Evolutionary conservation across 495 filamentous ascomycete genomes (phyloP).

Genomic region (Xylaria nigripes): DNA sequence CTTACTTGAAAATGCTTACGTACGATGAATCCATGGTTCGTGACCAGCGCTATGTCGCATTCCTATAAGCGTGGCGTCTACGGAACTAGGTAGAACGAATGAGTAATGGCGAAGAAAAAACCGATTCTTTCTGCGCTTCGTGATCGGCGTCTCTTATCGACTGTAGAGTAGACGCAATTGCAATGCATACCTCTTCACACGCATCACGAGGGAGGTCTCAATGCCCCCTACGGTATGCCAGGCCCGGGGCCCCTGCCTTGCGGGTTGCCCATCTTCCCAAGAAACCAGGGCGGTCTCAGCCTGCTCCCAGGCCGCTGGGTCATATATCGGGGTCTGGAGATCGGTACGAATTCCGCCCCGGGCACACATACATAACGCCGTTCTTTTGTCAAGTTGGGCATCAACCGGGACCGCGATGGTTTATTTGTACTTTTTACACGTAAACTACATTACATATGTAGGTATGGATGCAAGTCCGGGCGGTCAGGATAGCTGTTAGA

Average conservation of each 20-base stretch:
- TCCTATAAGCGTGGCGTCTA: not conserved
- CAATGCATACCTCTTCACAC: not conserved
- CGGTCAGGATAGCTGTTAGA: too few species aligned
- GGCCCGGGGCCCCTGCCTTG: conserved; percentile 1
- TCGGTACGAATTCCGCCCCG: not conserved
- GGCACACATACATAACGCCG: not conserved
- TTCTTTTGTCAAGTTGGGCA: conserved; percentile 4
- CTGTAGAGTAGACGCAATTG: too few species aligned
- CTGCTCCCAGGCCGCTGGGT: conserved; percentile 8
- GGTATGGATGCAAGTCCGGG: not conserved
- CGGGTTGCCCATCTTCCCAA: conserved; percentile 2
- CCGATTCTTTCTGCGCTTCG: not conserved
- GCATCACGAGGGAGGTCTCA: too few species aligned
- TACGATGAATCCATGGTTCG: conserved; percentile 4
- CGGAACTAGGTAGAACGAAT: not conserved
- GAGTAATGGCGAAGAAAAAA: not conserved
- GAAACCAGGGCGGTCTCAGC: conserved; percentile 4
- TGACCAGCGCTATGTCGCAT: conserved; percentile 1
- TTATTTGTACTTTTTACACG: too few species aligned
- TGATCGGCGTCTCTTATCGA: not conserved
- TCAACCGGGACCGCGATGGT: conserved; percentile 3
- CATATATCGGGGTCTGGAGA: not conserved
- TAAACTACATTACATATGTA: not conserved
- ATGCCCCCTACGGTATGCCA: too few species aligned
- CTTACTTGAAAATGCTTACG: too few species aligned